Percentiles rank a stretch among this genome's conserved stretches.
These are phyloP conservation scores for Candida gorgasii DNA, from an alignment of 805 yeast species.

Conservation along the genomic window DNA sequence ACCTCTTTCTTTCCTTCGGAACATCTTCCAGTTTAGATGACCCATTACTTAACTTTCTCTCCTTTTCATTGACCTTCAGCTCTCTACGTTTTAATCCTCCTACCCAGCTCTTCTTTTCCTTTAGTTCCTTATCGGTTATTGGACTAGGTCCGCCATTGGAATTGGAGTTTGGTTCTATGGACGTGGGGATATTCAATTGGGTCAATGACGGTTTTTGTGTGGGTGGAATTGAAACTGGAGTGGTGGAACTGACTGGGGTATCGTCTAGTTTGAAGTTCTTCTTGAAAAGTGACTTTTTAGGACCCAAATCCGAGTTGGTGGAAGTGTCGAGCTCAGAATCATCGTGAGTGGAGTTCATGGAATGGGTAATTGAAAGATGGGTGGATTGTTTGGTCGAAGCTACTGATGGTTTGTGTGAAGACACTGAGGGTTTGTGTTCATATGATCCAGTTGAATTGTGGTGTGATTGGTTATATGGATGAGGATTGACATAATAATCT, in stretches of 20 bases:
- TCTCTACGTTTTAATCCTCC: slow-evolving; percentile 38
- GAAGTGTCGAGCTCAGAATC: not conserved
- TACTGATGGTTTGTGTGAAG: not conserved
- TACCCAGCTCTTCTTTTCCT: slow-evolving; percentile 43
- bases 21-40: slow-evolving; percentile 18
- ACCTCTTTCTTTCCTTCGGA: slow-evolving; percentile 27
- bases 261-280: slow-evolving; percentile 31
- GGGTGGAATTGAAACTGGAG: slow-evolving; percentile 2
- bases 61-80: slow-evolving; percentile 19
- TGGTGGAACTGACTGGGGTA: slow-evolving; percentile 4
- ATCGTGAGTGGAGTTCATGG: slow-evolving; percentile 1
- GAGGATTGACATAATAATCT: slow-evolving; percentile 19
- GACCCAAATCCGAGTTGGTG: not conserved
- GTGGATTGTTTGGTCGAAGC: slow-evolving; percentile 1
- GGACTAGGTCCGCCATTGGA: slow-evolving; percentile 3
- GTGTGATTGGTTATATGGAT: not conserved
- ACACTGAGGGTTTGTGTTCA: slow-evolving; percentile 1
- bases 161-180: not conserved
- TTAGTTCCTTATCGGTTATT: slow-evolving; percentile 9
- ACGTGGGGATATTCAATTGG: slow-evolving; percentile 6
- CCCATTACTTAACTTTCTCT: slow-evolving; percentile 23
- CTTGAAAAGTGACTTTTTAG: slow-evolving; percentile 24
- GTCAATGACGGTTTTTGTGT: slow-evolving; percentile 8
- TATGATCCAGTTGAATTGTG: slow-evolving; percentile 3
- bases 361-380: not conserved